A percentile compares a stretch with the other conserved stretches of the same genome.
These are phyloP conservation scores for Schoenoplectus triqueter DNA, from an alignment of 202 grass and related monocot genomes.

Conservation along the genomic window DNA sequence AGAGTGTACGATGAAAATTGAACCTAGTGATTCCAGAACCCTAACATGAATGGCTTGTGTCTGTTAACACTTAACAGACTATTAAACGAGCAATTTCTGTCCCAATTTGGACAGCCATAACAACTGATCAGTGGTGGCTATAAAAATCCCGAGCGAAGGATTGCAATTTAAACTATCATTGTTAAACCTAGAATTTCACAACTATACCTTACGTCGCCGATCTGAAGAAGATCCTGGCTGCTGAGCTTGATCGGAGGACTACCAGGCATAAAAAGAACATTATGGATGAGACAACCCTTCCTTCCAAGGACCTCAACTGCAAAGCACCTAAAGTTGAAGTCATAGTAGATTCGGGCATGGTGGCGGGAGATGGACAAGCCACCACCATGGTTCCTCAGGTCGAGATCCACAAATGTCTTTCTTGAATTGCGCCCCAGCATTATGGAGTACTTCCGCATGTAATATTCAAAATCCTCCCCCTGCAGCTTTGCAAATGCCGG, in stretches of 20 bases:
- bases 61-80: neutral
- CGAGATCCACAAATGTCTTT: conserved; percentile 65
- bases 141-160: neutral
- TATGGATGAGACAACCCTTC: conserved; percentile 71
- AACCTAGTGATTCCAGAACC: neutral
- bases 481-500: conserved; percentile 85
- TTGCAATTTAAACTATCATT: neutral
- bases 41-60: neutral
- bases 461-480: conserved; percentile 92
- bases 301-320: conserved; percentile 85
- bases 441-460: conserved; percentile 92
- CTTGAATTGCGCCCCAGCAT: conserved; percentile 83
- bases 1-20: neutral
- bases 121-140: neutral
- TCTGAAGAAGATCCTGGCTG: conserved; percentile 87
- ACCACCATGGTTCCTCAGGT: conserved; percentile 63
- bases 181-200: neutral
- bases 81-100: neutral
- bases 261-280: conserved; percentile 63
- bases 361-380: conserved; percentile 75
- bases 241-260: conserved; percentile 68
- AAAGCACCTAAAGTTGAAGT: conserved; percentile 73
- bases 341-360: conserved; percentile 83
- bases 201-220: conserved; percentile 64
- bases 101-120: neutral